A percentile compares a stretch with the other conserved stretches of the same genome.
Evolutionary conservation across 257 asterid genomes (phyloP).

Genomic region (Haberlea rhodopensis): DNA sequence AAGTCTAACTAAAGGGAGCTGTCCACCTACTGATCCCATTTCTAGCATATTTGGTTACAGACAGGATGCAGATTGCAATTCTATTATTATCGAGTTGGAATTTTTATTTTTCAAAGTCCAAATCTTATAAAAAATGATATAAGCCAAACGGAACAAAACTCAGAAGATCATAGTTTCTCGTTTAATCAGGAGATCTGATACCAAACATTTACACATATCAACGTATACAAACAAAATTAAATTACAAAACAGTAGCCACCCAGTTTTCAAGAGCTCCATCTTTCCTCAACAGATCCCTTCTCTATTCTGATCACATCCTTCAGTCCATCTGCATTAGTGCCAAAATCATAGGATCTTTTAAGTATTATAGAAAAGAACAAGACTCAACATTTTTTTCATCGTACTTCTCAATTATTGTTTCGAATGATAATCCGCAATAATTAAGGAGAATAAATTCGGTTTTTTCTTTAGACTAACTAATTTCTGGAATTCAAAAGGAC

Average conservation of each 20-base stretch:
- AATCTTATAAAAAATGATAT: constrained; percentile 20
- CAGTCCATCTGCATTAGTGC: constrained; percentile 36
- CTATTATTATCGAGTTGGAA: no score
- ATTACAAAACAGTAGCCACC: constrained; percentile 25
- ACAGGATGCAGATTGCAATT: no score
- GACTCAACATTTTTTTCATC: background rate
- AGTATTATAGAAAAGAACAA: background rate
- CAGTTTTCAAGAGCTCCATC: constrained; percentile 25
- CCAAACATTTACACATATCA: constrained; percentile 31
- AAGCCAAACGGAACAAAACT: constrained; percentile 26
- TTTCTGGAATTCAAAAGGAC: constrained; percentile 29
- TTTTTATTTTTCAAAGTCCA: no score
- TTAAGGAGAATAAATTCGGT: constrained; percentile 19
- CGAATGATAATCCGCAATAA: background rate
- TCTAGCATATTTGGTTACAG: background rate
- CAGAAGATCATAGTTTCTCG: constrained; percentile 32
- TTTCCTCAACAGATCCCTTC: constrained; percentile 42
- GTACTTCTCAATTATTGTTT: background rate
- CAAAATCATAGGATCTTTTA: background rate
- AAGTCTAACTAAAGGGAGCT: background rate
- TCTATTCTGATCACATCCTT: constrained; percentile 28
- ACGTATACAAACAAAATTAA: constrained; percentile 1
- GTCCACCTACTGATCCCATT: background rate
- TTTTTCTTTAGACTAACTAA: constrained; percentile 20
- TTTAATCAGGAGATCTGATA: constrained; percentile 29